Conservation (phyloP, 2,329 filamentous ascomycete species). For the Talaromyces sp. region DNA sequence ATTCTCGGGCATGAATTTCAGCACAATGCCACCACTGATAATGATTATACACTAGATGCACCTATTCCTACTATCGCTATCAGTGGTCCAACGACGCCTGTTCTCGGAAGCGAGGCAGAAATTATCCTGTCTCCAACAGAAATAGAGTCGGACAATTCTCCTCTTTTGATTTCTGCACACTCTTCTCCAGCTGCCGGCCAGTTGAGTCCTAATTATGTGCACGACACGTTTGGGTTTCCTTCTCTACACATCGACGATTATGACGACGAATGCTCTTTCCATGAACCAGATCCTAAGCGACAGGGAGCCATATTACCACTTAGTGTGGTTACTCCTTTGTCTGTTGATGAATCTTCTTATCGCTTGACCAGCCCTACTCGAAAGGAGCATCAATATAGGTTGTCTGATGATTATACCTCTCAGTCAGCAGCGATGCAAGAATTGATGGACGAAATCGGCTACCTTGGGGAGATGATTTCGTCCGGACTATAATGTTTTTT, state of each 20-base stretch:
- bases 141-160: conserved; percentile 13
- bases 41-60: conserved; percentile 17
- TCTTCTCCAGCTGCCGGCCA: conserved; percentile 27
- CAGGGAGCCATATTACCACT: conserved; percentile 39
- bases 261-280: conserved; percentile 24
- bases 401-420: conserved; percentile 18
- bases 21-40: not conserved
- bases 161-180: conserved; percentile 9
- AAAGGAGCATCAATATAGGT: conserved; percentile 16
- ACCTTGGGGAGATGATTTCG: conserved; percentile 50
- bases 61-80: conserved; percentile 23
- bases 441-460: conserved; percentile 53
- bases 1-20: not conserved
- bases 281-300: conserved; percentile 39
- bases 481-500: conserved; percentile 25
- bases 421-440: conserved; percentile 43
- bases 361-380: not conserved
- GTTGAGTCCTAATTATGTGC: conserved; percentile 23
- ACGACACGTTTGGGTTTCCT: conserved; percentile 30
- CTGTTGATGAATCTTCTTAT: conserved; percentile 22
- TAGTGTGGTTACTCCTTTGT: conserved; percentile 29
- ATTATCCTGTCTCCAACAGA: conserved; percentile 29
- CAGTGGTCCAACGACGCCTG: conserved; percentile 40
- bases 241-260: conserved; percentile 36
- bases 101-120: conserved; percentile 34